Base-by-base conservation (phyloP, 1,284 basidiomycete species). In the Cryptococcus sp. region DNA sequence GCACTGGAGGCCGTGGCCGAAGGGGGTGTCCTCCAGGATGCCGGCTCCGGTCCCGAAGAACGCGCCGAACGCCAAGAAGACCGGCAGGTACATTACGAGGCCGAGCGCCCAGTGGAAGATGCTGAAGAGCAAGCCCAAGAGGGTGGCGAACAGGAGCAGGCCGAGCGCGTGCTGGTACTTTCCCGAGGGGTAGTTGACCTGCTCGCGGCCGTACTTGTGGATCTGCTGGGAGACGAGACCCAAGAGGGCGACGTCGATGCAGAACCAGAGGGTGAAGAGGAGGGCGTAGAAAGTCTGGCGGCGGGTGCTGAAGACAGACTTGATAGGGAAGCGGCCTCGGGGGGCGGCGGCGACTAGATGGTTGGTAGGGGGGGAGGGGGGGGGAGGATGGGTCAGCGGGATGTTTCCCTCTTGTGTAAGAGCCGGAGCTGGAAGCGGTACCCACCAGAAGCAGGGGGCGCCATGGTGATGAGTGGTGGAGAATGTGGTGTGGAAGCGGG, bases 181-280 rank as follows among this genome's bases (percentile, higher is more conserved):
- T 11, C 55, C 62, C 24, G 52, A 50, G 20, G 72, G 72, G 59
- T 66, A 74, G 44, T 56, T 50, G 15, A 47, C 38, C 11, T 20
- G 20, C 42, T 57, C 50, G 15, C 42, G 62, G 24, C 72, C 72
- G 55, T 67, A 61, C 50, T 61, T 61, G 61, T 72, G 66, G 47
- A 74, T 63, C 57, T 74, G 71, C 52, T 72, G 50, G 15, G 68
- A 68, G 35, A 72, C 62, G 37, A 74, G 65, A 59, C 72, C 72
- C 23, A 72, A 67, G 33, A 68, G 50, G 36, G 79, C 67, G 46
- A 82, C 77, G 61, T 82, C 80, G 55, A 82, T 76, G 20, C 64
- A 75, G n/a, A 80, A 79, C 60, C 81, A 82, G 50, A 84, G 76
- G 15, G 81, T 80, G 60, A 80, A 83, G 72, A 83, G 82, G 49